phyloP scores from a whole-genome alignment of 2,329 filamentous ascomycete genomes.

The Nothopassalora personata region DNA sequence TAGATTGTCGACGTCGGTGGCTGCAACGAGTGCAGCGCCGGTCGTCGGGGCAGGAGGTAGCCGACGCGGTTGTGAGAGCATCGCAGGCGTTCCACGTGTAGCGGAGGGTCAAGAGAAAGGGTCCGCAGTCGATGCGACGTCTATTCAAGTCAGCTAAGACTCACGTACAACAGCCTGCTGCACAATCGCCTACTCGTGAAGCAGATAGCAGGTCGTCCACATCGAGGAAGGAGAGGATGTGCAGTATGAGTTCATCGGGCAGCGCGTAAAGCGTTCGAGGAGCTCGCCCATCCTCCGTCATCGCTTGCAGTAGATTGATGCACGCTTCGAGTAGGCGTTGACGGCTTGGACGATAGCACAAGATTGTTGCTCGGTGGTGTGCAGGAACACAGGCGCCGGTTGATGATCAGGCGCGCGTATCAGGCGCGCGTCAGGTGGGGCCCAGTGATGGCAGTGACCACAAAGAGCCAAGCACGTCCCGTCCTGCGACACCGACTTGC shows the following conservation, averaged over 20 bases:
- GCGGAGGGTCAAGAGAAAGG: constrained; percentile 59
- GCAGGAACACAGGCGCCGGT: not conserved
- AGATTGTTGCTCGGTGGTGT: not conserved
- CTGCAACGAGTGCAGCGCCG: constrained; percentile 55
- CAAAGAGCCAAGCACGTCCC: not conserved
- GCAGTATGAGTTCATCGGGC: constrained; percentile 43
- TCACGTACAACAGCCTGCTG: not conserved
- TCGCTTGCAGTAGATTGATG: not conserved
- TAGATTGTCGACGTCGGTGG: constrained; percentile 62
- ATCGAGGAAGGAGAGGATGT: constrained; percentile 42
- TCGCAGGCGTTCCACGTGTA: constrained; percentile 59
- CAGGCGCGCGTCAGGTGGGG: no score
- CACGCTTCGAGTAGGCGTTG: not conserved
- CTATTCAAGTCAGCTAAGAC: constrained; percentile 36
- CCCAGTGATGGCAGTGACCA: no score
- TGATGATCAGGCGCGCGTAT: no score
- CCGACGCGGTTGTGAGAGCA: constrained; percentile 51
- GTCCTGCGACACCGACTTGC: not conserved
- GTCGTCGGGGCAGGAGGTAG: constrained; percentile 52
- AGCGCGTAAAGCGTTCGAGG: constrained; percentile 13
- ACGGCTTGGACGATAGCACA: not conserved
- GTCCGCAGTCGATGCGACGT: constrained; percentile 57
- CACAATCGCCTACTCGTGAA: constrained; percentile 33
- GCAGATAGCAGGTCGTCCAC: constrained; percentile 43
- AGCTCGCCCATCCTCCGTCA: not conserved